Evolutionary conservation across 768 basidiomycete species (phyloP).

Genomic region (Leucogyrophana mollusca): DNA sequence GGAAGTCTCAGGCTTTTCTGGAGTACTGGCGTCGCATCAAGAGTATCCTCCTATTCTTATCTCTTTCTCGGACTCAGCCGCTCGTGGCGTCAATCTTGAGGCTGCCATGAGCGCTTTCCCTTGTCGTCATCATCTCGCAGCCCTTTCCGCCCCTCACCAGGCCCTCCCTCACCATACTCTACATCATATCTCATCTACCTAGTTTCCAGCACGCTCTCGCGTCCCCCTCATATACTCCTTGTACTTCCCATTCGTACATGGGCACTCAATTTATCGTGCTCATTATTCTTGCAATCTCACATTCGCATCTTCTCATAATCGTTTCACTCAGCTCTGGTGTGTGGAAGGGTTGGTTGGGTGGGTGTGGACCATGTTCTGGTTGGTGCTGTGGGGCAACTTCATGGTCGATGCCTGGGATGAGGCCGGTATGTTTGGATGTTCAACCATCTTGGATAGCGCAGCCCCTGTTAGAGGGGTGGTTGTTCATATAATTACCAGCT

Average conservation of each 20-base stretch:
- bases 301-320: too few species aligned
- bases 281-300: too few species aligned
- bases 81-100: neutral
- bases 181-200: too few species aligned
- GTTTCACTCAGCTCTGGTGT: too few species aligned
- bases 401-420: constrained; percentile 21
- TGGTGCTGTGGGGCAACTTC: constrained; percentile 19
- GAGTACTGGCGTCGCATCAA: constrained; percentile 26
- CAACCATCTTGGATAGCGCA: constrained; percentile 6
- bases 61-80: neutral
- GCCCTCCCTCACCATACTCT: too few species aligned
- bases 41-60: constrained; percentile 15
- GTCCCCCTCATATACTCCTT: too few species aligned
- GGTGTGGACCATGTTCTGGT: constrained; percentile 34
- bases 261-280: too few species aligned
- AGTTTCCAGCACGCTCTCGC: too few species aligned
- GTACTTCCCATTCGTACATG: too few species aligned
- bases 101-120: neutral
- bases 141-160: too few species aligned
- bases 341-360: constrained; percentile 31
- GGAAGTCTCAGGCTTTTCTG: constrained; percentile 29
- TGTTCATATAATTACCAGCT: constrained; percentile 6
- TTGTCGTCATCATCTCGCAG: neutral
- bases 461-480: constrained; percentile 9
- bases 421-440: constrained; percentile 9